These are phyloP conservation scores for Flaveria ramosissima DNA, from an alignment of 129 eudicot genomes.

Conservation along the genomic window DNA sequence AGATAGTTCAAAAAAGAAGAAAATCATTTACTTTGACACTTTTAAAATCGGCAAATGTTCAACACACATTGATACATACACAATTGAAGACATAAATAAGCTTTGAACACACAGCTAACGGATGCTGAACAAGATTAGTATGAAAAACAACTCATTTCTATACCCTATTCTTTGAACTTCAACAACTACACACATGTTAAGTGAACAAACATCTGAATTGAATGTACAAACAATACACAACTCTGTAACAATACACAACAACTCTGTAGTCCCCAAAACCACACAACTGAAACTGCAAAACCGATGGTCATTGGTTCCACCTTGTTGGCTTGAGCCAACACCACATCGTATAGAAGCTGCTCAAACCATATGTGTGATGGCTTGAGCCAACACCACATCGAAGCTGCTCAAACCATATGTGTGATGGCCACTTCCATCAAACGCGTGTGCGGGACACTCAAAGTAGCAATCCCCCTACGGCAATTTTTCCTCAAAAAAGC, in stretches of 20 bases:
- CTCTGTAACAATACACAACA: conserved; percentile 9
- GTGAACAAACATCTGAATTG: neutral
- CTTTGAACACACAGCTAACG: neutral
- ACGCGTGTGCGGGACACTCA: conserved; percentile 88
- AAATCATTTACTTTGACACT: too few relatives aligned
- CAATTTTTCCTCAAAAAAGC: conserved; percentile 85
- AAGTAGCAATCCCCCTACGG: conserved; percentile 83
- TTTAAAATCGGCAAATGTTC: too few relatives aligned
- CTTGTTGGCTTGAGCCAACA: conserved; percentile 15
- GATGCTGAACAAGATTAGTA: conserved; percentile 3
- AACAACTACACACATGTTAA: conserved; percentile 6
- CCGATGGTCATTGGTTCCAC: conserved; percentile 13
- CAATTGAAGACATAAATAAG: neutral
- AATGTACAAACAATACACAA: conserved; percentile 14
- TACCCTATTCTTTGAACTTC: conserved; percentile 24
- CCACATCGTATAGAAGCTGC: neutral
- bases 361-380: too few relatives aligned
- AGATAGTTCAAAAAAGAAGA: too few relatives aligned
- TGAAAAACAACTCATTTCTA: conserved; percentile 12
- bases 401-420: too few relatives aligned
- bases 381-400: too few relatives aligned
- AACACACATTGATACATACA: neutral
- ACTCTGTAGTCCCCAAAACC: conserved; percentile 6
- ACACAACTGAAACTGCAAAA: conserved; percentile 9
- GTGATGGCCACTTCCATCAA: conserved; percentile 89